A percentile compares a stretch with the other conserved stretches of the same genome.
These are phyloP conservation scores for Monosporozyma aquatica DNA, from an alignment of 805 yeast genomes.

Conservation along the genomic window DNA sequence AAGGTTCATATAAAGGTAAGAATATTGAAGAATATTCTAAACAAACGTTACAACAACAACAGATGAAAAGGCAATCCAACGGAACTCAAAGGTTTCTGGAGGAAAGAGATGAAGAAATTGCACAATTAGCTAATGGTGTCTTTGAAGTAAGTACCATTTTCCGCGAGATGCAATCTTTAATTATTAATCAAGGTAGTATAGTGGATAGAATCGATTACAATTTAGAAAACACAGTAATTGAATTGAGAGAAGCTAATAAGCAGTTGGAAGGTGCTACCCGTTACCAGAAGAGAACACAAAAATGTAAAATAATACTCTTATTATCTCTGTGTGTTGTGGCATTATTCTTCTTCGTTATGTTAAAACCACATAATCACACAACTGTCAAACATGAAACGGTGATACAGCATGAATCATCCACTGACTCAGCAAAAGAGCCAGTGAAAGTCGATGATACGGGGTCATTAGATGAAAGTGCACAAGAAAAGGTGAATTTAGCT, in stretches of 20 bases:
- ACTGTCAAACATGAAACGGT: slow-evolving; percentile 3
- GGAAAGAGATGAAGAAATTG: slow-evolving; percentile 83
- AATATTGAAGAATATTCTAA: slow-evolving; percentile 35
- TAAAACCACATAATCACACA: slow-evolving; percentile 42
- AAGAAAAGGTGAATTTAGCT: not conserved
- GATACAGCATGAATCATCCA: not conserved
- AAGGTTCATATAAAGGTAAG: slow-evolving; percentile 17
- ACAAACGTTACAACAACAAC: slow-evolving; percentile 25
- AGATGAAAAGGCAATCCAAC: slow-evolving; percentile 16
- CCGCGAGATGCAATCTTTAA: slow-evolving; percentile 83
- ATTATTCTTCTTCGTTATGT: slow-evolving; percentile 56
- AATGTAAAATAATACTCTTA: slow-evolving; percentile 78
- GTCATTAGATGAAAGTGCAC: not conserved
- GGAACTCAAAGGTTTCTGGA: slow-evolving; percentile 21
- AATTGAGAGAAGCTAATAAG: slow-evolving; percentile 66
- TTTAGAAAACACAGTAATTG: slow-evolving; percentile 66
- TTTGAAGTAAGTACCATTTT: slow-evolving; percentile 88
- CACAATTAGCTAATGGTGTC: slow-evolving; percentile 86
- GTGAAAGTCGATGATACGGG: not conserved
- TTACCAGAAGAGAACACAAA: slow-evolving; percentile 82
- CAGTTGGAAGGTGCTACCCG: slow-evolving; percentile 68
- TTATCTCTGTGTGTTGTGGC: slow-evolving; percentile 63
- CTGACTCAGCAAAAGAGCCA: not conserved
- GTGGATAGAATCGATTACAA: slow-evolving; percentile 92
- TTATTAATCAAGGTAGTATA: slow-evolving; percentile 91